A percentile compares a stretch with the other conserved stretches of the same genome.
These are phyloP conservation scores for Lycium ferocissimum DNA, from an alignment of 257 asterid species.

Conservation along the genomic window DNA sequence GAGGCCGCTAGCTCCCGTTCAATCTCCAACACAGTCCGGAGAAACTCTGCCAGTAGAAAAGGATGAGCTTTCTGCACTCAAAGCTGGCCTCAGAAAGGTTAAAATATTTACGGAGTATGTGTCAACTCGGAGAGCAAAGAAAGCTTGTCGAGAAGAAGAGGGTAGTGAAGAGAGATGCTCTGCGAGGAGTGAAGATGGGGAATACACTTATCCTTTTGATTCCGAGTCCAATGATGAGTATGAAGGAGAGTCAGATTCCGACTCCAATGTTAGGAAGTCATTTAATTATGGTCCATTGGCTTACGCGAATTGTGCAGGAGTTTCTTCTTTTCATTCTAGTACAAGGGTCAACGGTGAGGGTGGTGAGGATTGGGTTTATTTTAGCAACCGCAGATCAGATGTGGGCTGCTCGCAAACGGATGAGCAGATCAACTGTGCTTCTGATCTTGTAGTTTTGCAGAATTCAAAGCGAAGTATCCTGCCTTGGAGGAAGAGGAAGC, in stretches of 20 bases:
- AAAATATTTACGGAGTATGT: slow-evolving; percentile 81
- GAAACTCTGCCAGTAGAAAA: slow-evolving; percentile 67
- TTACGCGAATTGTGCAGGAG: slow-evolving; percentile 76
- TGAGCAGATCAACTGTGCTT: slow-evolving; percentile 42
- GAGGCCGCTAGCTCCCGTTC: slow-evolving; percentile 55
- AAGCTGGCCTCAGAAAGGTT: slow-evolving; percentile 89
- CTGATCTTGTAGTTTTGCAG: slow-evolving; percentile 56
- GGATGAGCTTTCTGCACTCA: slow-evolving; percentile 90
- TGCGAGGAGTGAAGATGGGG: slow-evolving; percentile 86
- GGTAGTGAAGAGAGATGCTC: slow-evolving; percentile 79
- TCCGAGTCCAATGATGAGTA: slow-evolving; percentile 72
- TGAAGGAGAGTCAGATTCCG: slow-evolving; percentile 77
- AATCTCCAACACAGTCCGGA: slow-evolving; percentile 57
- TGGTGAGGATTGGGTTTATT: slow-evolving; percentile 90
- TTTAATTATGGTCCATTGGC: slow-evolving; percentile 91
- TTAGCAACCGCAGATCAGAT: slow-evolving; percentile 83
- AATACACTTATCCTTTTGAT: slow-evolving; percentile 79
- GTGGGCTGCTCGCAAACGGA: slow-evolving; percentile 59
- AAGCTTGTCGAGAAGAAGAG: slow-evolving; percentile 83
- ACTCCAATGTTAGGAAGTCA: slow-evolving; percentile 71
- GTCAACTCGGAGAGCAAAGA: slow-evolving; percentile 80
- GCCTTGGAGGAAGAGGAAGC: slow-evolving; percentile 93
- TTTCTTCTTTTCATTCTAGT: slow-evolving; percentile 58
- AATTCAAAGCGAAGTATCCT: slow-evolving; percentile 81
- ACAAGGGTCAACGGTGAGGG: slow-evolving; percentile 57